Percentiles rank a stretch among this genome's conserved stretches.
Evolutionary conservation across 805 yeast species (phyloP).

Genomic region (Isabelozyma pseudorhagii): DNA sequence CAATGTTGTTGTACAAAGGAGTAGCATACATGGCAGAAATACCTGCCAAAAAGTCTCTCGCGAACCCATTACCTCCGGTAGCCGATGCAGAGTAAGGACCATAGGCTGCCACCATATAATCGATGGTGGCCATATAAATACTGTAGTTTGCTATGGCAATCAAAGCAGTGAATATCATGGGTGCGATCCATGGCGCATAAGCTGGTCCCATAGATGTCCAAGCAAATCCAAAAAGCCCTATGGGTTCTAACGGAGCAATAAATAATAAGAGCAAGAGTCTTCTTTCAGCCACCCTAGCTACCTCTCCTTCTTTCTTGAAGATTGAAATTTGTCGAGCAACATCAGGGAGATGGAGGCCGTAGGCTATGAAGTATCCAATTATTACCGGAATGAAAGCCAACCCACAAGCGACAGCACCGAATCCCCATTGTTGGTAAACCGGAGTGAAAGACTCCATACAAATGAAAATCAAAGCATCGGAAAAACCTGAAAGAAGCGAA

Average conservation of each 20-base stretch:
- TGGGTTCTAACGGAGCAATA: conserved; percentile 35
- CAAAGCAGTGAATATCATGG: conserved; percentile 32
- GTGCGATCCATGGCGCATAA: conserved; percentile 39
- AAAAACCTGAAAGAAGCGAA: conserved; percentile 37
- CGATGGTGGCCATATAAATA: conserved; percentile 43
- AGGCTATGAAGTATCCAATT: conserved; percentile 35
- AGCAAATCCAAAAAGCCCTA: conserved; percentile 40
- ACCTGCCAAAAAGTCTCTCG: conserved; percentile 41
- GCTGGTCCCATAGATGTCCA: conserved; percentile 41
- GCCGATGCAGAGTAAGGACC: conserved; percentile 44
- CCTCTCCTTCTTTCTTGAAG: conserved; percentile 19
- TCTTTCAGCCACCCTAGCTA: conserved; percentile 22
- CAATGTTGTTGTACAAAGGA: conserved; percentile 35
- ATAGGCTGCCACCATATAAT: conserved; percentile 41
- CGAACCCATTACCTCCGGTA: conserved; percentile 42
- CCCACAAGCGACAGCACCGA: conserved; percentile 31
- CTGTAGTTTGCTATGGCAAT: conserved; percentile 40
- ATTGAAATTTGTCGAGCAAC: conserved; percentile 26
- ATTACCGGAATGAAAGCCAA: conserved; percentile 30
- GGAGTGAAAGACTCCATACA: conserved; percentile 34
- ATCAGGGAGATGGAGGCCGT: conserved; percentile 29
- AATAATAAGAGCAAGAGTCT: conserved; percentile 29
- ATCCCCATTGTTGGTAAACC: conserved; percentile 34
- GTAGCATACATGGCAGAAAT: conserved; percentile 34
- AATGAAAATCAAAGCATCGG: conserved; percentile 39